Evolutionary conservation across 2,329 filamentous ascomycete species (phyloP), one percentile per base, ranked within the genome.

Genomic region (Plectosphaerella cucumerina): DNA sequence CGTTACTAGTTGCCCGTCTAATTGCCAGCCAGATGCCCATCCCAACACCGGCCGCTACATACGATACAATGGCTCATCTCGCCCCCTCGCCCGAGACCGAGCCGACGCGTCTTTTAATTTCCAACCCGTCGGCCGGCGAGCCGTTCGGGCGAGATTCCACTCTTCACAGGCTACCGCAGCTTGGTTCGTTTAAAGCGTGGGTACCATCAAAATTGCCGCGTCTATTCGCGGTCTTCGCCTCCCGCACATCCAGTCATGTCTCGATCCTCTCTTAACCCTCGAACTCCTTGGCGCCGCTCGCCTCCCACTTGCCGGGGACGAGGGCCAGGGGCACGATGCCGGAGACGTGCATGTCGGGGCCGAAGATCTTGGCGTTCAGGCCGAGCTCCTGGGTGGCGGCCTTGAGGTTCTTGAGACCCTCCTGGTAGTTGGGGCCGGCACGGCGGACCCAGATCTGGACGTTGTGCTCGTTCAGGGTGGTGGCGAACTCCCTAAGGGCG

Each of bases 351-450:
- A 97, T 97, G 76, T 96, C 85, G 44, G 81, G 81, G 50, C 81
- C 81, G 57, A 83, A 84, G 65, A 84, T 79, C 72, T 82, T 81
- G 67, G 79, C 78, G 59, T 80, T 71, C 59, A 99, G 83, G 62
- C 90, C 89, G 53, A 99, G 84, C 79, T 99, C 94, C 70, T 93
- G 85, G 55, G 91, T 94, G 54, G 96, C 93, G 47, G 85, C 83
- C 84, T 97, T 97, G 84, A 99, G 97, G 85, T 97, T 99, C 86
- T 96, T 97, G 60, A 99, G 87, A 77, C 94, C 94, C 77, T 99
- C 94, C 77, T 99, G 94, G 85, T 96, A 99, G 83, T 99, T 99
- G 73, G 94, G 94, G 55, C 94, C 90, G 49, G 94, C 82, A 74
- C 83, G 82, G 66, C 84, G 80, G 58, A 97, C 92, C 94, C 93